These are phyloP conservation scores for Rhodotorula glutinis DNA, from an alignment of 1,284 basidiomycete species.

Conservation along the genomic window DNA sequence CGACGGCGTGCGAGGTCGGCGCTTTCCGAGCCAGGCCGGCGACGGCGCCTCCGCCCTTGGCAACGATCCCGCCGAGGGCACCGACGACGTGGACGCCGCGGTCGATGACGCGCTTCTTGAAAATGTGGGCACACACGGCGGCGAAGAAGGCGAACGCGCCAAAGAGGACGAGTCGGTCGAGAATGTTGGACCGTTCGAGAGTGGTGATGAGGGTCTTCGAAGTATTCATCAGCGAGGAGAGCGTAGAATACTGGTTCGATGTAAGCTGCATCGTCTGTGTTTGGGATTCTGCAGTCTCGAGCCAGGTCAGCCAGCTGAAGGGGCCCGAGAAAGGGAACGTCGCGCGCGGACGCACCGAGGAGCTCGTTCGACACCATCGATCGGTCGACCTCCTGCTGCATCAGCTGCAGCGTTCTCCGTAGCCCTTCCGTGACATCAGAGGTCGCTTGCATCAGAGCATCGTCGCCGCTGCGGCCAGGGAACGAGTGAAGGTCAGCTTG, in stretches of 20 bases:
- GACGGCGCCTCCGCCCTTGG: background rate
- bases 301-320: slow-evolving; percentile 2
- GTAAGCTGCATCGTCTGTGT: slow-evolving; percentile 70
- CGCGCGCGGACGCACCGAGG: slow-evolving; percentile 59
- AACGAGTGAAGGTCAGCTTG: background rate
- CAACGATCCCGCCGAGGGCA: slow-evolving; percentile 3
- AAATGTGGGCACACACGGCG: slow-evolving; percentile 75
- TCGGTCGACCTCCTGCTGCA: slow-evolving; percentile 85
- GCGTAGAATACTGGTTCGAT: slow-evolving; percentile 71
- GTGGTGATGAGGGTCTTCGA: slow-evolving; percentile 78
- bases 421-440: slow-evolving; percentile 82
- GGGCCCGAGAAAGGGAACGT: background rate
- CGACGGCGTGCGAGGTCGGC: background rate
- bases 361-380: slow-evolving; percentile 81
- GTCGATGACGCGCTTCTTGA: slow-evolving; percentile 80
- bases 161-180: slow-evolving; percentile 81
- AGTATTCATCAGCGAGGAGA: slow-evolving; percentile 68
- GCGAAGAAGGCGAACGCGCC: slow-evolving; percentile 74
- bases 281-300: slow-evolving; percentile 62
- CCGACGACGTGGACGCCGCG: slow-evolving; percentile 39
- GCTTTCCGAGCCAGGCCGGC: background rate
- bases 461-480: slow-evolving; percentile 57
- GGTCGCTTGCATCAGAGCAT: slow-evolving; percentile 79
- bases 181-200: slow-evolving; percentile 81
- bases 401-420: slow-evolving; percentile 72